Base-by-base conservation (phyloP, 139 green algal genomes). In the Chlamydomonas applanata region DNA sequence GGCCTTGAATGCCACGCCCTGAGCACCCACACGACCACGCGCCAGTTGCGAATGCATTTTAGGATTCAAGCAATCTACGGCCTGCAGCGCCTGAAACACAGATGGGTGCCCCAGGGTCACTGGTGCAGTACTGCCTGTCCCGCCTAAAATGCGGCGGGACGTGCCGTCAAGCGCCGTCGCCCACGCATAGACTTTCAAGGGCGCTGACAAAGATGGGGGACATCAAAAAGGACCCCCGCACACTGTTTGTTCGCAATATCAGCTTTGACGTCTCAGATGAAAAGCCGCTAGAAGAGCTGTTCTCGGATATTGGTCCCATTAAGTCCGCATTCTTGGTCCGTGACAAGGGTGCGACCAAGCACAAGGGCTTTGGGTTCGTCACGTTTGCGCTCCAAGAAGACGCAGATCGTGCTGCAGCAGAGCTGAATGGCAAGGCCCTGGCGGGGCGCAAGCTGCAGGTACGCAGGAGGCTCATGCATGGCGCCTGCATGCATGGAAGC, bases 281-380 rank as follows among this genome's bases (percentile, higher is more conserved):
- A 3, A 73, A 82, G 9, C 72, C 87, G 27, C 54, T 98, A 16
- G 84, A 94, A 49, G 82, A 87, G 35, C 73, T 72, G 4, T 97
- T 97, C 66, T 84, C 70, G 4, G 87, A 92, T 1, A 62, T 98
- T 0, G 93, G 93, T 0, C 93, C 93, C 2, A 85, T 98, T 11
- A 85, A 90, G 29, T 82, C 88, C 19, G 90, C 86, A 60, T 98
- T 98, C 65, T 72, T 97, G 2, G 85, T 98, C 16, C 83, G 82
- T 13, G 76, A 73, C 33, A 89, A 90, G 75, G 84, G 79, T 3
- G 60, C 64, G 27, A 64, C 72, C 24, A 80, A 74, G 20, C 89
- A 95, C 71, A 85, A 82, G 45, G 94, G 94, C 29, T 95, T 89
- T 64, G 93, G 91, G 27, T 97, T 96, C 59, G 91, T 96, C 30